These are phyloP conservation scores for Mycena floridula DNA, from an alignment of 768 basidiomycete genomes.

Conservation along the genomic window DNA sequence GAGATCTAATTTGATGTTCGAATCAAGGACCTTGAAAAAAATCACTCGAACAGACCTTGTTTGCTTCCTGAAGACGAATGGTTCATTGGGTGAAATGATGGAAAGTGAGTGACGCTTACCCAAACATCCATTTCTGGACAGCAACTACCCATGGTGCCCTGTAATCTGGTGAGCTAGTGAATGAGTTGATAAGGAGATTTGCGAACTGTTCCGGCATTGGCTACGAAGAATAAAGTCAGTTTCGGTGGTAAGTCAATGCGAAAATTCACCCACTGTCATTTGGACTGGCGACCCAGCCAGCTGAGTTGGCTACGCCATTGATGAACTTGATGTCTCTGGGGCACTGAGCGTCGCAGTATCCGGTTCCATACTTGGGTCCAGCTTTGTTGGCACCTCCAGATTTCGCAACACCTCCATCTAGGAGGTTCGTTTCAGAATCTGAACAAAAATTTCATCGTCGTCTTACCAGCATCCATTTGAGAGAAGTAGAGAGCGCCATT, in stretches of 20 bases:
- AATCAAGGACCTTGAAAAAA: too few relatives aligned
- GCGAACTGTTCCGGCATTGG: conserved; percentile 22
- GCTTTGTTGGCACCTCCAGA: conserved; percentile 18
- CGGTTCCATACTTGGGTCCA: conserved; percentile 22
- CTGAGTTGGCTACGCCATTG: conserved; percentile 20
- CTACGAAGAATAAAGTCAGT: conserved; percentile 19
- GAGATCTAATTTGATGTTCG: conserved; percentile 34
- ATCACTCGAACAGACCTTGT: too few relatives aligned
- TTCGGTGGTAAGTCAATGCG: conserved; percentile 23
- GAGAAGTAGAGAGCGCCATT: conserved; percentile 40
- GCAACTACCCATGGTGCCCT: conserved; percentile 15
- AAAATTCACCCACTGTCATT: background rate
- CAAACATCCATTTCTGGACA: conserved; percentile 34
- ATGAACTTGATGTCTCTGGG: conserved; percentile 42
- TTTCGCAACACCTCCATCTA: conserved; percentile 28
- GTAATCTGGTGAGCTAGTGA: too few relatives aligned
- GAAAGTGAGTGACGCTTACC: too few relatives aligned
- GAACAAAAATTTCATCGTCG: too few relatives aligned
- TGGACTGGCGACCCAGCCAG: background rate
- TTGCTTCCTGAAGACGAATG: too few relatives aligned
- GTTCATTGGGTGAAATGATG: too few relatives aligned
- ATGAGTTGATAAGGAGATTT: background rate
- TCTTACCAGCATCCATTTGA: conserved; percentile 34
- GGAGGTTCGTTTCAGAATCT: too few relatives aligned
- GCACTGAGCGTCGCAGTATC: conserved; percentile 25